Evolutionary conservation across 2,329 filamentous ascomycete genomes (phyloP), one percentile per base, ranked within the genome.

Genomic region (Colletotrichum eremochloae): DNA sequence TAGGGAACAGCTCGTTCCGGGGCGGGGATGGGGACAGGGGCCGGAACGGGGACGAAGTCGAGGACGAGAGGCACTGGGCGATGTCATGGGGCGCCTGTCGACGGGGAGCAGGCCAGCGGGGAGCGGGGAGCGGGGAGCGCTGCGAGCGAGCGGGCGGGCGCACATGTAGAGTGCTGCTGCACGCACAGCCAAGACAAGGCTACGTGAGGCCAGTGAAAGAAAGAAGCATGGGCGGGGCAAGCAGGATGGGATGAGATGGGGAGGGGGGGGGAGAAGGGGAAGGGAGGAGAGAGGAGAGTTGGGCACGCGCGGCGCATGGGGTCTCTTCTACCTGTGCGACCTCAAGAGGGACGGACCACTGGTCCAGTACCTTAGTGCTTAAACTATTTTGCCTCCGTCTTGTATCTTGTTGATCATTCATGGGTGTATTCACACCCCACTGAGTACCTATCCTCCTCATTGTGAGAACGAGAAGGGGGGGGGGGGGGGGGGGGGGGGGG

Each of bases 131-230:
- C 24, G 24, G 24, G 63, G 55, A 61, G 67, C 61, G 44, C 52
- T 42, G 67, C 67, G 40, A 40, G 67, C 53, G 61, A 52, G 42
- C 42, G 18, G 6, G 63, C 63, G 68, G 63, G 63, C 68, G 68
- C 68, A 62, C 29, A 36, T 20, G 42, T 40, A 62, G 31, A 53
- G 53, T 52, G 50, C 29, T 52, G 50, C 29, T 52, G 50, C 50
- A 36, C 44, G 63, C 44, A n/a, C 44, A 46, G 55, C 63, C 52
- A 68, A 46, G 52, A 52, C 2, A 14, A 31, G 18, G 38, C 29
- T 53, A 52, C 38, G 36, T 70, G 67, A 66, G 67, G 62, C 46
- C 40, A 46, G 55, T 60, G 53, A 55, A 60, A 53, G 36, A 8
- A 46, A 18, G 46, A 38, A 31, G 48, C 46, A 53, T 63, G 48